A percentile compares a stretch with the other conserved stretches of the same genome.
Evolutionary conservation across 495 filamentous ascomycete genomes (phyloP).

Genomic region (Parathielavia appendiculata): DNA sequence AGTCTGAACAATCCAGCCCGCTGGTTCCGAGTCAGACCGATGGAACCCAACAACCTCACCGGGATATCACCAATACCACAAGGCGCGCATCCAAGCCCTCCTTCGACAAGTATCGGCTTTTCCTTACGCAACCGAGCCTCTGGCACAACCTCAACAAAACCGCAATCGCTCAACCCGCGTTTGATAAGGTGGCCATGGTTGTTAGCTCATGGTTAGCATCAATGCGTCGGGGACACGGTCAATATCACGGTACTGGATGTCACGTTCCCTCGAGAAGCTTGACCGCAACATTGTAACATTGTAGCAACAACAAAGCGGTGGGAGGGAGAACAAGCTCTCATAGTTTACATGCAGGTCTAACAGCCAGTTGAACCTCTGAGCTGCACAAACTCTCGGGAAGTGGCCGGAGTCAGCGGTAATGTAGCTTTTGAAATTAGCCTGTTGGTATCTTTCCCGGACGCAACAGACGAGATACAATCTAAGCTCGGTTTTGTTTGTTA

Average conservation of each 20-base stretch:
- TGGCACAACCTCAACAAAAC: no score
- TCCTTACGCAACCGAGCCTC: no score
- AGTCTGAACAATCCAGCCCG: no score
- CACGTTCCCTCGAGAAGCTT: not conserved
- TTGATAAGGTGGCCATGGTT: no score
- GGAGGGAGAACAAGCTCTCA: not conserved
- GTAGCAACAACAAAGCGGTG: not conserved
- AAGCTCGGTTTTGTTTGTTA: no score
- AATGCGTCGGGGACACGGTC: no score
- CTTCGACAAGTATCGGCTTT: no score
- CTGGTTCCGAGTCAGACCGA: not conserved
- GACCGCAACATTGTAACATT: not conserved
- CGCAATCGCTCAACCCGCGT: no score
- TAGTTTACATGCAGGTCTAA: not conserved
- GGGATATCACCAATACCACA: no score
- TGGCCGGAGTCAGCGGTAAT: not conserved
- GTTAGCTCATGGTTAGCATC: not conserved
- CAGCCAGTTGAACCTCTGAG: not conserved
- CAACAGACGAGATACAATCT: not conserved
- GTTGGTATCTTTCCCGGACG: not conserved
- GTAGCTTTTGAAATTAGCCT: slow-evolving; percentile 10
- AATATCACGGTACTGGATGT: not conserved
- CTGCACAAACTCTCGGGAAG: not conserved
- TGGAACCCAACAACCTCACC: no score
- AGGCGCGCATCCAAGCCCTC: no score